A percentile compares a stretch with the other conserved stretches of the same genome.
Evolutionary conservation across 1,284 basidiomycete species (phyloP).

Genomic region (Leccinum olivaceoglutinosum): DNA sequence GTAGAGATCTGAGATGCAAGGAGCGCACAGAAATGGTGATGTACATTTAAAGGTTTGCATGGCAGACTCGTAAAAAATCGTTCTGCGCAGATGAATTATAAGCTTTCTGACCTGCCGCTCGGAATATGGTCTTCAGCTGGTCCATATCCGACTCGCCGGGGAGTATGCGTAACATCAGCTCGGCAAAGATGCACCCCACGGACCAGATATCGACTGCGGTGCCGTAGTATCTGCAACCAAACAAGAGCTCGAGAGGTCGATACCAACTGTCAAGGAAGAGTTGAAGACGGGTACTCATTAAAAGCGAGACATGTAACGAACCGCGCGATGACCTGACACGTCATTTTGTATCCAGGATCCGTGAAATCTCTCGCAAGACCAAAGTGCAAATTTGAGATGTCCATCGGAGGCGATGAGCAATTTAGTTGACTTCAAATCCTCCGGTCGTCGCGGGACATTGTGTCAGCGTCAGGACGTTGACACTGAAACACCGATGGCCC

Average conservation of each 20-base stretch:
- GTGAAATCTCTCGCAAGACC: conserved; percentile 95
- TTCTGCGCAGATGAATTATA: conserved; percentile 19
- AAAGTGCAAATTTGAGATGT: conserved; percentile 97
- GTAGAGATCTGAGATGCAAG: conserved; percentile 11
- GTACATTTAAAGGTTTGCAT: conserved; percentile 27
- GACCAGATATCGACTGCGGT: conserved; percentile 92
- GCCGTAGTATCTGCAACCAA: conserved; percentile 85
- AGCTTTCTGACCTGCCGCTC: conserved; percentile 46
- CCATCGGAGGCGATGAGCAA: conserved; percentile 90
- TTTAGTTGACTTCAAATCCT: conserved; percentile 99
- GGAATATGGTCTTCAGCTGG: conserved; percentile 91
- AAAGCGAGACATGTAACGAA: conserved; percentile 29
- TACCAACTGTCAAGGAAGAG: conserved; percentile 79
- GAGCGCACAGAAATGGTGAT: conserved; percentile 3
- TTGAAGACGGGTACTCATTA: not conserved
- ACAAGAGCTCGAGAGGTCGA: conserved; percentile 89
- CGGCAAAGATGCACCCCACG: conserved; percentile 93
- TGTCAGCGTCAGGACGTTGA: conserved; percentile 7
- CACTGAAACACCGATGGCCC: conserved; percentile 4
- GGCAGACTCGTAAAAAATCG: conserved; percentile 25
- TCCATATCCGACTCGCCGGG: conserved; percentile 95
- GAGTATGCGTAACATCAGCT: conserved; percentile 92
- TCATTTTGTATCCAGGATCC: conserved; percentile 94
- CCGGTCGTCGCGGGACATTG: not conserved
- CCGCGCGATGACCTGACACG: conserved; percentile 96